A percentile compares a stretch with the other conserved stretches of the same genome.
These are phyloP conservation scores for Lachnellula suecica DNA, from an alignment of 2,329 filamentous ascomycete species.

Conservation along the genomic window DNA sequence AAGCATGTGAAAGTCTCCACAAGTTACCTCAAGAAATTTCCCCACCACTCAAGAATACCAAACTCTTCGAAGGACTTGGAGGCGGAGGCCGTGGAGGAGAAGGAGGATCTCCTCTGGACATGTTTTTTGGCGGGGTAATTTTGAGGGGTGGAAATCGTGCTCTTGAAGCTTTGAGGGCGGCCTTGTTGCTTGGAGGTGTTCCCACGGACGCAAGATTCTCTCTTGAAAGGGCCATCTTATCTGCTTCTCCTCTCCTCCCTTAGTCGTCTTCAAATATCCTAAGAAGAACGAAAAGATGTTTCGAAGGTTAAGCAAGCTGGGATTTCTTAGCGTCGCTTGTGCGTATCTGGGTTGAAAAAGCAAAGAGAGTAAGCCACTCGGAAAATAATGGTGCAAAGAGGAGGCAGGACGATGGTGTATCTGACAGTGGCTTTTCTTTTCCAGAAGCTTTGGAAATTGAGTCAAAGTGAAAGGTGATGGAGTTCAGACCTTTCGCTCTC, in stretches of 20 bases:
- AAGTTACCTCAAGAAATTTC: constrained; percentile 12
- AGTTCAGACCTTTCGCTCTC: background rate
- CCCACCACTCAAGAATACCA: constrained; percentile 2
- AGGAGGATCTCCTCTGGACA: constrained; percentile 38
- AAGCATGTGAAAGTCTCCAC: background rate
- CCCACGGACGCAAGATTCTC: background rate
- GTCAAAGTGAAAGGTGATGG: background rate
- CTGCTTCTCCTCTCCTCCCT: background rate
- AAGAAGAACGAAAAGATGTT: background rate
- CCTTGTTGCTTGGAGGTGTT: background rate
- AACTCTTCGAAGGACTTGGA: constrained; percentile 33
- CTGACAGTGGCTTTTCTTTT: background rate
- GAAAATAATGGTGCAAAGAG: background rate
- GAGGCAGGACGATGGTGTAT: background rate
- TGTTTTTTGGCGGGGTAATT: constrained; percentile 15
- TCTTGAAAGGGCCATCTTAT: constrained; percentile 9
- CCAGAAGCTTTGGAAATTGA: background rate
- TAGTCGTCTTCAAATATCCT: background rate
- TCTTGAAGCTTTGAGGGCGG: background rate
- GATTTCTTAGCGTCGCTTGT: background rate
- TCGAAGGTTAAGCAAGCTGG: too few species aligned
- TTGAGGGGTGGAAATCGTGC: background rate
- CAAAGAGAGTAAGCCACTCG: background rate
- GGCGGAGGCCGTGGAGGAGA: constrained; percentile 40
- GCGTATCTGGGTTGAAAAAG: background rate